Conservation (phyloP, 2,329 filamentous ascomycete genomes). For the Onygenales sp. region DNA sequence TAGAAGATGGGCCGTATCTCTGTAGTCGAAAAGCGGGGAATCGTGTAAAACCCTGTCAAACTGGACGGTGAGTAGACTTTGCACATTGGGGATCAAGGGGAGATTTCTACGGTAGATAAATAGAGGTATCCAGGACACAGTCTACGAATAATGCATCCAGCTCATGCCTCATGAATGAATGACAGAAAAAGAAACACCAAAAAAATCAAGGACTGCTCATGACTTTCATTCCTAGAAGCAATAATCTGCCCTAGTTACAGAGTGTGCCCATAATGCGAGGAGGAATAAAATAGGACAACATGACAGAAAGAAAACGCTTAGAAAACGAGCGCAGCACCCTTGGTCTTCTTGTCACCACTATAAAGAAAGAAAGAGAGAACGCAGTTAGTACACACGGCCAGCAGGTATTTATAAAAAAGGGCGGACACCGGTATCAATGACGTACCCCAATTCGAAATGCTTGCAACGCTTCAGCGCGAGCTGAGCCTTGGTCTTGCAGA, state of each 20-base stretch:
- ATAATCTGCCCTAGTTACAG: constrained; percentile 10
- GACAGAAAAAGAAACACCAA: background rate
- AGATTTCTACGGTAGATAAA: no score
- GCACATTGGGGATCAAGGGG: no score
- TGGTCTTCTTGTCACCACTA: constrained; percentile 99
- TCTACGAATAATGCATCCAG: background rate
- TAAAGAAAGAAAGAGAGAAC: constrained; percentile 16
- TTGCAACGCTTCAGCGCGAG: constrained; percentile 99
- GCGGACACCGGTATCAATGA: constrained; percentile 17
- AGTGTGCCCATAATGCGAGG: constrained; percentile 9
- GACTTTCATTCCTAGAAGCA: constrained; percentile 12
- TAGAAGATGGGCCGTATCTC: no score
- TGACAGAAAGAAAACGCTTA: constrained; percentile 52
- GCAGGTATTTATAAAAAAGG: background rate
- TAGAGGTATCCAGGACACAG: background rate
- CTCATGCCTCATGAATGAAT: background rate
- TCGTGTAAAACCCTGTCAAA: no score
- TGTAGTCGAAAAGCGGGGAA: no score
- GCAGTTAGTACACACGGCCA: background rate
- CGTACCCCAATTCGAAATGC: constrained; percentile 99
- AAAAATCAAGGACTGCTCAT: constrained; percentile 7
- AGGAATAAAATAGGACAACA: constrained; percentile 6
- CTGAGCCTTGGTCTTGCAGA: constrained; percentile 98
- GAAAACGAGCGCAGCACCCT: constrained; percentile 99
- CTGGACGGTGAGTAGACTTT: no score